These are phyloP conservation scores for Suillus alpinus DNA, from an alignment of 768 basidiomycete genomes.

Conservation along the genomic window DNA sequence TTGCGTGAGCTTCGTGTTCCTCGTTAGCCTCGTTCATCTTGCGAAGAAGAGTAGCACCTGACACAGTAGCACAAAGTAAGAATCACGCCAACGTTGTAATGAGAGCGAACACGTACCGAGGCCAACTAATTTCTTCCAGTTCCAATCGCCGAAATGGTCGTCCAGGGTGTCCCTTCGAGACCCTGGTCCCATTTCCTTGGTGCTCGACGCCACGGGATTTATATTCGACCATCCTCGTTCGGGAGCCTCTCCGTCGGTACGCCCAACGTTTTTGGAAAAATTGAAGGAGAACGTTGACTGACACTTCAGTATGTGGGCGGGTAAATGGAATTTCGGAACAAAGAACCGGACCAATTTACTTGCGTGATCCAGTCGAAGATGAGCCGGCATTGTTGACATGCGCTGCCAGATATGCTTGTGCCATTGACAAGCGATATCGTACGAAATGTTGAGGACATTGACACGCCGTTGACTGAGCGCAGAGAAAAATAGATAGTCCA, in stretches of 20 bases:
- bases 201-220: slow-evolving; percentile 12
- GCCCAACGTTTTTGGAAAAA: slow-evolving; percentile 9
- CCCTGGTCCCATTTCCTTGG: slow-evolving; percentile 16
- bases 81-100: neutral
- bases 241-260: slow-evolving; percentile 18
- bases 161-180: slow-evolving; percentile 12
- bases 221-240: slow-evolving; percentile 16
- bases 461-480: neutral
- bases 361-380: neutral
- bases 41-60: slow-evolving; percentile 3
- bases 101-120: slow-evolving; percentile 3
- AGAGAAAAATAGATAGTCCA: neutral
- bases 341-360: slow-evolving; percentile 9
- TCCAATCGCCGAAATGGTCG: slow-evolving; percentile 15
- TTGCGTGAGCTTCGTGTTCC: neutral
- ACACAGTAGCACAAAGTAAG: neutral
- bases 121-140: slow-evolving; percentile 8
- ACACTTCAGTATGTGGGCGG: slow-evolving; percentile 13
- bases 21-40: neutral
- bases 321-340: slow-evolving; percentile 20
- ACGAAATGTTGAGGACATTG: slow-evolving; percentile 2
- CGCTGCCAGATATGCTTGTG: slow-evolving; percentile 9
- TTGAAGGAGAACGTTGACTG: slow-evolving; percentile 16
- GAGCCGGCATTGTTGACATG: neutral
- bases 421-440: slow-evolving; percentile 20